Evolutionary conservation across 2,329 filamentous ascomycete species (phyloP).

Genomic region (Aspergillus carbonarius): DNA sequence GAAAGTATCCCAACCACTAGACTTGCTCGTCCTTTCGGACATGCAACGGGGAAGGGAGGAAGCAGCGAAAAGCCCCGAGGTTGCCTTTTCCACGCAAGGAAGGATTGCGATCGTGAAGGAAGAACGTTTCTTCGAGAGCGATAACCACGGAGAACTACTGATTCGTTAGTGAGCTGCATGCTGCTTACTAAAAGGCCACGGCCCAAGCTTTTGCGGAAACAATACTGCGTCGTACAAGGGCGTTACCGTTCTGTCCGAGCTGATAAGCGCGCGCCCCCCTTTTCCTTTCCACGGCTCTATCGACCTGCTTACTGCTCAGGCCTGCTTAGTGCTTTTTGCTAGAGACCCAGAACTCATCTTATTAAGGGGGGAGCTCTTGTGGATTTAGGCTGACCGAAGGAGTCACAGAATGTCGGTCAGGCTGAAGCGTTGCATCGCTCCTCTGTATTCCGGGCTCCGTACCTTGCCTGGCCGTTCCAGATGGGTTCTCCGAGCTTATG

Average conservation of each 20-base stretch:
- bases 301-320: neutral
- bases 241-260: neutral
- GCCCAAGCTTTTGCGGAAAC: neutral
- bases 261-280: neutral
- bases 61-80: constrained; percentile 8
- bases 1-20: constrained; percentile 19
- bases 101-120: neutral
- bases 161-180: constrained; percentile 5
- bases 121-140: constrained; percentile 2
- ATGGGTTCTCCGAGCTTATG: neutral
- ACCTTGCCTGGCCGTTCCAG: no score
- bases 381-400: neutral
- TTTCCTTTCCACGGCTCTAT: neutral
- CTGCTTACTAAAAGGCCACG: constrained; percentile 3
- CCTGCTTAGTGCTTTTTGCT: no score
- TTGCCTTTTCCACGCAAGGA: neutral
- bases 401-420: neutral
- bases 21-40: constrained; percentile 23
- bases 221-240: neutral
- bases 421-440: neutral
- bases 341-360: no score
- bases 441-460: neutral
- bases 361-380: neutral
- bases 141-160: constrained; percentile 4
- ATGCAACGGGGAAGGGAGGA: constrained; percentile 14